Conservation (phyloP, 208 protist species). For the Crithidia sp. region DNA sequence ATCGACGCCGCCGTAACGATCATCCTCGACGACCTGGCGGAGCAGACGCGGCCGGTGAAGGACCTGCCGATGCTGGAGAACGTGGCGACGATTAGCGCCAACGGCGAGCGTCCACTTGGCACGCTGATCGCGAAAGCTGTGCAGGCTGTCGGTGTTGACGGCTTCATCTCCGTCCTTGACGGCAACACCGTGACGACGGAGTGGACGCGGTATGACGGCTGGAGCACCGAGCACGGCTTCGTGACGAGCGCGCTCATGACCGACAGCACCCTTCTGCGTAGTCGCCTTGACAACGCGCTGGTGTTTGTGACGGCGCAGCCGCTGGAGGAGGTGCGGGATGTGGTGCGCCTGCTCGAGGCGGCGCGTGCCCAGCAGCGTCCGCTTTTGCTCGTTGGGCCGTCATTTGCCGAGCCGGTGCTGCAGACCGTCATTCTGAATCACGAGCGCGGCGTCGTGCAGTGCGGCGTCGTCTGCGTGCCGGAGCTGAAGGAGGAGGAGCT, state of each 20-base stretch:
- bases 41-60: conserved; percentile 95
- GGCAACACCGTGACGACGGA: conserved; percentile 97
- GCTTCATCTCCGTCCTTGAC: conserved; percentile 99
- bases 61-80: conserved; percentile 92
- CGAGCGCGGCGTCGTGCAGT: conserved; percentile 94
- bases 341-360: conserved; percentile 76
- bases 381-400: conserved; percentile 75
- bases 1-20: conserved; percentile 96
- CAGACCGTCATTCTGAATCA: conserved; percentile 94
- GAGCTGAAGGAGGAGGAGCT: conserved; percentile 98
- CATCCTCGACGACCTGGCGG: conserved; percentile 91
- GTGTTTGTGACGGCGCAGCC: conserved; percentile 90
- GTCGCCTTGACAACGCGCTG: conserved; percentile 94
- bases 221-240: conserved; percentile 98
- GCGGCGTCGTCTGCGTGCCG: conserved; percentile 94
- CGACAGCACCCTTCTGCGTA: conserved; percentile 87
- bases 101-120: conserved; percentile 98
- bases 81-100: conserved; percentile 99
- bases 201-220: conserved; percentile 97
- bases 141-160: conserved; percentile 98
- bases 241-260: conserved; percentile 99
- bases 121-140: conserved; percentile 98
- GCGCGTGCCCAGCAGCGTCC: conserved; percentile 53
- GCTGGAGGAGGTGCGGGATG: conserved; percentile 61
- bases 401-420: conserved; percentile 77